Evolutionary conservation across 306 rosid genomes (phyloP).

Genomic region (Cicer chorassanicum): DNA sequence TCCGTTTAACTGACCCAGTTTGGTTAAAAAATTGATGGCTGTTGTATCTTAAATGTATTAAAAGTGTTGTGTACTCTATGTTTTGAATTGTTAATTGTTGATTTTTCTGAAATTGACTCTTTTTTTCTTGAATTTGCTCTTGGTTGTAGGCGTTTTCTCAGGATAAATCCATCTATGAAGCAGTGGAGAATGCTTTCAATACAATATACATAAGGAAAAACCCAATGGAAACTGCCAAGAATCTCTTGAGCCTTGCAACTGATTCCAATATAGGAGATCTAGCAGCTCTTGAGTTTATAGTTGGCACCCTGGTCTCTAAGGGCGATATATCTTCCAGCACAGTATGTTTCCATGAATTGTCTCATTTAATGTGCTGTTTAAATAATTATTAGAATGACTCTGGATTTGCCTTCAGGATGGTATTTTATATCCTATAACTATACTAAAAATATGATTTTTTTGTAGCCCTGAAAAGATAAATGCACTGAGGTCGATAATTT

Average conservation of each 20-base stretch:
- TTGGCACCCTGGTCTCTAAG: constrained; percentile 81
- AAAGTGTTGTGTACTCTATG: constrained; percentile 5
- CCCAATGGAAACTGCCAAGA: constrained; percentile 81
- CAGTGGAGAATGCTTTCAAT: constrained; percentile 89
- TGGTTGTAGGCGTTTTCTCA: constrained; percentile 84
- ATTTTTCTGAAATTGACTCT: constrained; percentile 32
- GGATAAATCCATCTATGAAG: constrained; percentile 93
- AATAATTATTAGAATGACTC: constrained; percentile 28
- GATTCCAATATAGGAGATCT: constrained; percentile 93
- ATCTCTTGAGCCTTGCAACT: constrained; percentile 73
- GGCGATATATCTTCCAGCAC: constrained; percentile 84
- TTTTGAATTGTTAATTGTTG: constrained; percentile 25
- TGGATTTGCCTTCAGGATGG: constrained; percentile 26
- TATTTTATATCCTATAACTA: constrained; percentile 7
- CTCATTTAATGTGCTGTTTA: constrained; percentile 27
- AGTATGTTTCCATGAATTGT: constrained; percentile 56
- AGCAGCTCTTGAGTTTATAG: constrained; percentile 90
- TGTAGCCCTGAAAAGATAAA: not conserved
- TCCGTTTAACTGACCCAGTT: not conserved
- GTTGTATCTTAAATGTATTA: constrained; percentile 16
- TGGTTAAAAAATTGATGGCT: not conserved
- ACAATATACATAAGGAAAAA: constrained; percentile 80
- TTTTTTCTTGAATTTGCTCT: constrained; percentile 41
- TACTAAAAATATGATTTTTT: constrained; percentile 10
- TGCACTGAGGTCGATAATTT: not conserved